phyloP scores from a whole-genome alignment of 139 green algal genomes.

The Chlorella sp. region DNA sequence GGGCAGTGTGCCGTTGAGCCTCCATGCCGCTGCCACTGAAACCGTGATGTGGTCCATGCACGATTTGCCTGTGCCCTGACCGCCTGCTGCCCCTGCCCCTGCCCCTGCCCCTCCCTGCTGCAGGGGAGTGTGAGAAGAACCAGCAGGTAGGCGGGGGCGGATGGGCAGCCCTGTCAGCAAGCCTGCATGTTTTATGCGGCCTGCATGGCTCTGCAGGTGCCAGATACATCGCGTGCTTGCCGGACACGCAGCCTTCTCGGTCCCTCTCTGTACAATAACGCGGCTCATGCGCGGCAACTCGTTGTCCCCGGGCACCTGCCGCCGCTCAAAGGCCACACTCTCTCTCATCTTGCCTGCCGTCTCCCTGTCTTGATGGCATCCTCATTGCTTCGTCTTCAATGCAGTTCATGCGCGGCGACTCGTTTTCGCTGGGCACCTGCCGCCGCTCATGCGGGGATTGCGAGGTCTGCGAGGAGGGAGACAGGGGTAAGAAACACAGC shows the following conservation, averaged over 20 bases:
- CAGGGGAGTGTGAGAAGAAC: constrained; percentile 54
- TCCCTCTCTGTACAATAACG: too few species aligned
- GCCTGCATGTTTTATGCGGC: not conserved
- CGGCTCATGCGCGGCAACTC: too few species aligned
- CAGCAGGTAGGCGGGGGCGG: not conserved
- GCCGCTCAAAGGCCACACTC: too few species aligned
- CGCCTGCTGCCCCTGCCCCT: not conserved
- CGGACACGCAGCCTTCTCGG: too few species aligned
- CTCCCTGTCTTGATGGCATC: too few species aligned
- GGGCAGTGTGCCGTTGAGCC: too few species aligned
- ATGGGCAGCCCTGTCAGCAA: too few species aligned
- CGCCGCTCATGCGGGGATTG: constrained; percentile 24
- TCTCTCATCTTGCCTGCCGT: too few species aligned
- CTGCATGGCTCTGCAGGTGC: too few species aligned
- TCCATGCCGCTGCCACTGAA: not conserved
- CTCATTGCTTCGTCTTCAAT: too few species aligned
- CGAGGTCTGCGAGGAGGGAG: constrained; percentile 17
- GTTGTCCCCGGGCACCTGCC: too few species aligned
- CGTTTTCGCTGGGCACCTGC: constrained; percentile 31
- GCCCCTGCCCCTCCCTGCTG: not conserved
- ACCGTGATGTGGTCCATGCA: not conserved
- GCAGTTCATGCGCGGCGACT: constrained; percentile 40
- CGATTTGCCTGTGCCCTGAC: not conserved
- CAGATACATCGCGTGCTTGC: too few species aligned
- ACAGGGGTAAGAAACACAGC: not conserved